Conservation (phyloP, 176 grass and related monocot genomes). For the Carex parvula region DNA sequence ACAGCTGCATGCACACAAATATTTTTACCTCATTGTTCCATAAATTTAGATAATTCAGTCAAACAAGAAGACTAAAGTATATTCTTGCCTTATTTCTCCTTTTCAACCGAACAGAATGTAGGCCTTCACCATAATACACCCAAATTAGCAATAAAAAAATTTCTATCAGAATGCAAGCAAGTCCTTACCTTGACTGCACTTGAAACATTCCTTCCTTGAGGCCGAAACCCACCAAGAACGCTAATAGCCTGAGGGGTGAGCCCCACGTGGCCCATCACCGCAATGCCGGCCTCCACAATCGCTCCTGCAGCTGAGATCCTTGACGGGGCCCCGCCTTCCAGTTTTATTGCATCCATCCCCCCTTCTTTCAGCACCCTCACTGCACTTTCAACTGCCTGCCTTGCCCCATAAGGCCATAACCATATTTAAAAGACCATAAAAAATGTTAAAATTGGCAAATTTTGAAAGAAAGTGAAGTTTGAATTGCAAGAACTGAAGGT, state of each 20-base stretch:
- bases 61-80: neutral
- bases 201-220: constrained; percentile 64
- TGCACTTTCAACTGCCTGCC: constrained; percentile 66
- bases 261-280: constrained; percentile 86
- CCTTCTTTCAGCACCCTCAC: constrained; percentile 85
- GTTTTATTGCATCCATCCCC: constrained; percentile 89
- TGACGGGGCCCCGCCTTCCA: constrained; percentile 72
- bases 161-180: neutral
- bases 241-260: constrained; percentile 88
- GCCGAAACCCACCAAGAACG: constrained; percentile 84
- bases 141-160: neutral
- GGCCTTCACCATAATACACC: neutral
- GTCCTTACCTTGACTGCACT: constrained; percentile 74
- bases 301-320: constrained; percentile 81
- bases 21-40: neutral
- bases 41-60: neutral
- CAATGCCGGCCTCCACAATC: constrained; percentile 90
- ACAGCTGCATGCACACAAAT: neutral
- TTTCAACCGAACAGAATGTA: neutral
- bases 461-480: neutral
- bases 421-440: neutral
- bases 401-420: neutral
- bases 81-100: neutral
- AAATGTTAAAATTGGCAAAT: neutral
- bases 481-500: neutral